A percentile compares a stretch with the other conserved stretches of the same genome.
phyloP scores from a whole-genome alignment of 352 stramenopile genomes.

The Globisporangium splendens region DNA sequence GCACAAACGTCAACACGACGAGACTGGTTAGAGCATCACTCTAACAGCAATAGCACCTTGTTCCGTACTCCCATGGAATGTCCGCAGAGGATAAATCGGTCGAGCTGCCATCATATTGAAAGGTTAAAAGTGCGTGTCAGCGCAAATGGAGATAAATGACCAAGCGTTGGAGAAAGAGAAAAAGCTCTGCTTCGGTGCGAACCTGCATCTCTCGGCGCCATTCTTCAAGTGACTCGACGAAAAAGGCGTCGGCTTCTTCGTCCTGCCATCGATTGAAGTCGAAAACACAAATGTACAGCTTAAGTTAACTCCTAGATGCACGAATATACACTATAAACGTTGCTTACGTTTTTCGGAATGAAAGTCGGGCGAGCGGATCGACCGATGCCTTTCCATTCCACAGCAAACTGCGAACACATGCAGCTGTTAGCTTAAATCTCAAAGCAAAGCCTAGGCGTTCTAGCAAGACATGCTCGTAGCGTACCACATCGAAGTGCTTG shows the following conservation, averaged over 20 bases:
- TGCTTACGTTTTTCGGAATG: conserved; percentile 1
- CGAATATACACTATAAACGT: no score
- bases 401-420: neutral
- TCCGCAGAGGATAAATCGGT: conserved; percentile 7
- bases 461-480: neutral
- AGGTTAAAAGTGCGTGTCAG: no score
- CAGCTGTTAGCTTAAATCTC: no score
- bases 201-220: conserved; percentile 8
- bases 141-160: no score
- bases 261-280: neutral
- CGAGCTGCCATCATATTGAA: neutral
- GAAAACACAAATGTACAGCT: no score
- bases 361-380: conserved; percentile 4
- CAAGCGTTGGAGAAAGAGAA: no score
- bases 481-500: conserved; percentile 4
- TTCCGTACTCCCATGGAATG: conserved; percentile 9
- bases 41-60: no score
- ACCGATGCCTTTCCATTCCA: conserved; percentile 9
- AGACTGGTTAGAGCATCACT: neutral
- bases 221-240: conserved; percentile 5
- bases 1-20: neutral
- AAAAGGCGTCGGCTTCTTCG: conserved; percentile 6
- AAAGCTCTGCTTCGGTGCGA: no score
- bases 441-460: no score
- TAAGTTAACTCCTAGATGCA: no score